Evolutionary conservation across 176 grass and related monocot genomes (phyloP).

Genomic region (Oryza rufipogon): DNA sequence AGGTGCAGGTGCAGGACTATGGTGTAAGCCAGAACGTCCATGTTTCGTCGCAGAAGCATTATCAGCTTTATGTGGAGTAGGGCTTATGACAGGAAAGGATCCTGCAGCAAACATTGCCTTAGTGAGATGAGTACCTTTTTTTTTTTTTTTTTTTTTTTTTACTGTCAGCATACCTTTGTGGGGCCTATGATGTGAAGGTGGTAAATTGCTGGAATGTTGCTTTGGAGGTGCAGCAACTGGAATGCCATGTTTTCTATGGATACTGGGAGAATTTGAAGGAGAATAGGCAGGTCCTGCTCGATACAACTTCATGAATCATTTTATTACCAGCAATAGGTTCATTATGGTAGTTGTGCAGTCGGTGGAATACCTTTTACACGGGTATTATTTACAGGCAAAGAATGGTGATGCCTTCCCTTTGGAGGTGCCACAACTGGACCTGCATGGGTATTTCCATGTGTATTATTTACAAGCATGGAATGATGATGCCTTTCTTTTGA

Average conservation of each 20-base stretch:
- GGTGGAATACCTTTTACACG: constrained; percentile 48
- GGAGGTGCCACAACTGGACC: constrained; percentile 52
- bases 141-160: constrained; percentile 31
- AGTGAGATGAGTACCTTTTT: constrained; percentile 20
- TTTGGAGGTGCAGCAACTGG: constrained; percentile 59
- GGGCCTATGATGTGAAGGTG: constrained; percentile 47
- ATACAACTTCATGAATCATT: constrained; percentile 43
- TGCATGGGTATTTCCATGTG: constrained; percentile 39
- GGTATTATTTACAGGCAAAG: constrained; percentile 53
- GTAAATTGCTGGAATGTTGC: constrained; percentile 46
- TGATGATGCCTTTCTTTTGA: constrained; percentile 44
- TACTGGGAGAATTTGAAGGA: constrained; percentile 41
- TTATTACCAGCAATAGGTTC: constrained; percentile 33
- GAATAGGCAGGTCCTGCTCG: constrained; percentile 50
- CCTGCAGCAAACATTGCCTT: constrained; percentile 49
- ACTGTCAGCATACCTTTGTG: constrained; percentile 42
- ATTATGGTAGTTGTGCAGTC: constrained; percentile 24
- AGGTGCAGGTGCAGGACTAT: constrained; percentile 57
- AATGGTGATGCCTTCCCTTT: constrained; percentile 45
- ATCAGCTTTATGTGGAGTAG: constrained; percentile 53
- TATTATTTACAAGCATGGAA: constrained; percentile 51
- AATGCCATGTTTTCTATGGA: constrained; percentile 50
- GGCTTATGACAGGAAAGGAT: constrained; percentile 65
- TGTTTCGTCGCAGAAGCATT: constrained; percentile 48
- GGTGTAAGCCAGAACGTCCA: constrained; percentile 52